A percentile compares a stretch with the other conserved stretches of the same genome.
phyloP scores from a whole-genome alignment of 768 basidiomycete species.

The Phanerodontia chrysosporium region DNA sequence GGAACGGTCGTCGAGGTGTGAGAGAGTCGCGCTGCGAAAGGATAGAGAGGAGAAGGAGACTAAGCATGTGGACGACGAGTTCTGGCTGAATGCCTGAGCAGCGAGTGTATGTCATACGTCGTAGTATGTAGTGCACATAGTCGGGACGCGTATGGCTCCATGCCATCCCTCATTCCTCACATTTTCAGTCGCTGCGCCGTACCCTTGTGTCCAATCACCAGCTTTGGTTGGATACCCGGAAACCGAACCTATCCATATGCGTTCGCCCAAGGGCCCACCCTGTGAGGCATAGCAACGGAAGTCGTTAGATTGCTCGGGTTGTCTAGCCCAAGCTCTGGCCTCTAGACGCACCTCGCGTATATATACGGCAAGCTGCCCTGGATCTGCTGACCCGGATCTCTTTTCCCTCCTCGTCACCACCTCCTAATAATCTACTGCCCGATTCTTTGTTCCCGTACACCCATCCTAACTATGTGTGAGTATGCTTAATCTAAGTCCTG shows the following conservation, averaged over 20 bases:
- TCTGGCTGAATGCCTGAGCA: slow-evolving; percentile 20
- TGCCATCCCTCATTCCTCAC: neutral
- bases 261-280: neutral
- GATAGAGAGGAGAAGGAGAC: slow-evolving; percentile 21
- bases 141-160: too few species aligned
- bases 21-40: slow-evolving; percentile 6
- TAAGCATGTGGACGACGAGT: slow-evolving; percentile 21
- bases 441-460: neutral
- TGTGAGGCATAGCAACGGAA: neutral
- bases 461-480: neutral
- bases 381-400: neutral
- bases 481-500: neutral
- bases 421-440: neutral
- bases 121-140: neutral
- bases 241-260: neutral
- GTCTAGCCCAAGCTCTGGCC: neutral
- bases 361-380: slow-evolving; percentile 2
- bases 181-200: neutral
- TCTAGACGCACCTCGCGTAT: neutral
- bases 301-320: neutral
- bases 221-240: neutral
- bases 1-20: slow-evolving; percentile 12
- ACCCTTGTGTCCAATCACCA: neutral
- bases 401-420: neutral
- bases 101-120: neutral